Evolutionary conservation across 1,284 basidiomycete genomes (phyloP).

Genomic region (Cutaneotrichosporon sp.): DNA sequence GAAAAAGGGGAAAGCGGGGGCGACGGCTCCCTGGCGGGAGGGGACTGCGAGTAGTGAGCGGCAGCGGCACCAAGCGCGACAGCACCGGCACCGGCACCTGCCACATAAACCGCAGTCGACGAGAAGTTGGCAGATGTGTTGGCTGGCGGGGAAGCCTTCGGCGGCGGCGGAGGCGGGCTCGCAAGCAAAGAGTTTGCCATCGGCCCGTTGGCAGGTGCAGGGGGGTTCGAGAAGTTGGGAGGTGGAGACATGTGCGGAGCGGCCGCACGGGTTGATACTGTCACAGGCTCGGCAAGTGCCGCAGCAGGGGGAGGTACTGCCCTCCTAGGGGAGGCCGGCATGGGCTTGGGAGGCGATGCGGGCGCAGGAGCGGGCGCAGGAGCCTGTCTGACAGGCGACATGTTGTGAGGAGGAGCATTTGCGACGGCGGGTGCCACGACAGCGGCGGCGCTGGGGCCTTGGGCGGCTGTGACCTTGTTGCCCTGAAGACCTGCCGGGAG

Average conservation of each 20-base stretch:
- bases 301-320: background rate
- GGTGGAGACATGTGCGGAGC: background rate
- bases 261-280: background rate
- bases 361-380: background rate
- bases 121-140: background rate
- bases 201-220: background rate
- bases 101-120: background rate
- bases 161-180: background rate
- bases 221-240: background rate
- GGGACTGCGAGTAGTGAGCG: background rate
- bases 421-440: background rate
- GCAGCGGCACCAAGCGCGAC: background rate
- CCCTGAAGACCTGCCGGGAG: background rate
- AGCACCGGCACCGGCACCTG: conserved; percentile 4
- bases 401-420: background rate
- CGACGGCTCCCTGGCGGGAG: background rate
- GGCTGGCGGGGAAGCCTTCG: background rate
- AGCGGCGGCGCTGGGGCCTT: background rate
- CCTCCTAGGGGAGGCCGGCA: background rate
- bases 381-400: background rate
- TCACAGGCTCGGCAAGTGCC: background rate
- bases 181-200: background rate
- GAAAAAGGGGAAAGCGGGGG: background rate
- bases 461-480: background rate
- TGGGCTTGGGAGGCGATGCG: background rate